Evolutionary conservation across 176 grass and related monocot genomes (phyloP).

Genomic region (Hordeum marinum): DNA sequence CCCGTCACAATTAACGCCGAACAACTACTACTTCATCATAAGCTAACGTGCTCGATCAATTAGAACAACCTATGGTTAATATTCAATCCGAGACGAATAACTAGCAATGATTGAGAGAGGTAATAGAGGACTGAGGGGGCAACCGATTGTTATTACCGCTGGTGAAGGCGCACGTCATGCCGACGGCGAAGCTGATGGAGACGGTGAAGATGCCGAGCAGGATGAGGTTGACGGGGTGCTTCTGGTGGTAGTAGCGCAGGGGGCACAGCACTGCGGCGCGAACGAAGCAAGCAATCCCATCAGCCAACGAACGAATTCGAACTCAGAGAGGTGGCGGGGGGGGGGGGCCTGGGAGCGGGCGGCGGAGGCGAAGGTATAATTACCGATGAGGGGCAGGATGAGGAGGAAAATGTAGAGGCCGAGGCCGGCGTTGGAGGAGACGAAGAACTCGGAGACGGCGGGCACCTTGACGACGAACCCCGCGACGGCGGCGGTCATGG

Average conservation of each 20-base stretch:
- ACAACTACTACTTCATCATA: background rate
- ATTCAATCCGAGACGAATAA: background rate
- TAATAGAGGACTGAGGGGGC: too few species aligned
- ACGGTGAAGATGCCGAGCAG: conserved; percentile 71
- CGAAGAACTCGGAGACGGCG: conserved; percentile 73
- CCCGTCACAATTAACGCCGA: background rate
- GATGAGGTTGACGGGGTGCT: conserved; percentile 72
- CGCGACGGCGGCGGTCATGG: conserved; percentile 63
- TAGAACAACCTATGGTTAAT: background rate
- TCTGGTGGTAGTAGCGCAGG: conserved; percentile 57
- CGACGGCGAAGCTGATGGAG: conserved; percentile 63
- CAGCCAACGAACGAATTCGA: background rate
- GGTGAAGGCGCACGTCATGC: conserved; percentile 74
- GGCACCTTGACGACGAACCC: conserved; percentile 67
- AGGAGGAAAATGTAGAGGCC: conserved; percentile 69
- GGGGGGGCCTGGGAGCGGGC: too few species aligned
- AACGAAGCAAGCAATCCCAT: background rate
- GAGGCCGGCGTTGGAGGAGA: conserved; percentile 57
- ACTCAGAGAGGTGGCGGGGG: background rate
- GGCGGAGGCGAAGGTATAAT: background rate
- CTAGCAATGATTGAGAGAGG: background rate
- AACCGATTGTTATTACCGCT: conserved; percentile 34
- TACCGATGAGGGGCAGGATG: conserved; percentile 57
- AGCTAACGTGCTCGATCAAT: background rate
- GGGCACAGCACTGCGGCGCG: conserved; percentile 53